Evolutionary conservation across 129 eudicot species (phyloP), one percentile per base, ranked within the genome.

Genomic region (Kitagawia praeruptora): DNA sequence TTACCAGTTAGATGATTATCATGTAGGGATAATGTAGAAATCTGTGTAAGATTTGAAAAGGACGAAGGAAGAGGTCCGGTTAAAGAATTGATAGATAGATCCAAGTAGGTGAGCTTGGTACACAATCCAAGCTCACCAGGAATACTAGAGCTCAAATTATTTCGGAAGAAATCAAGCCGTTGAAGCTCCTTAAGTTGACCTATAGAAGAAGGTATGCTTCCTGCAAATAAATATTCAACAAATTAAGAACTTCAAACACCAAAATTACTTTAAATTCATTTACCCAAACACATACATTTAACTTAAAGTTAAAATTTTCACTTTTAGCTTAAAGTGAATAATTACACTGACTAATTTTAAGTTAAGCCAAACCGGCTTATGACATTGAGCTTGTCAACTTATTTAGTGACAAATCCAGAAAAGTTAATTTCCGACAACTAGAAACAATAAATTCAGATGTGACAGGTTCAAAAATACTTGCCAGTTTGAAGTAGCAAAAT

Each of bases 71-170:
- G 76, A 14, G 75, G 77, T 9, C 94, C 97, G 0, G 83, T 63
- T 9, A 91, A 75, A 38, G 91, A 85, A 82, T 91, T 93, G 16
- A 16, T 53, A 31, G 89, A 87, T 5, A 90, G 86, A 51, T 88
- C 89, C 80, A 93, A 77, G 79, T 27, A 81, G 0, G 34, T 31
- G 34, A 31, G 34, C 34, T 31, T 82, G 25, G 85, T 84, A 81
- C 93, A 90, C 28, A 42, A 53, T 7, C 97, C 96, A 23, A 93
- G 81, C 79, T 89, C 92, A 38, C 81, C 70, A 73, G 98, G 97
- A 79, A 90, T 86, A 2, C 86, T 78, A 58, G 94, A 89, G 77
- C 86, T 86, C 37, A 93, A 80, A 0, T 23, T 46, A 72, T 89
- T 91, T 5, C 39, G 66, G 13, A 75, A 61, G 39, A 93, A 90